phyloP scores from a whole-genome alignment of 2,329 filamentous ascomycete genomes.

The Rugonectria rugulosa region DNA sequence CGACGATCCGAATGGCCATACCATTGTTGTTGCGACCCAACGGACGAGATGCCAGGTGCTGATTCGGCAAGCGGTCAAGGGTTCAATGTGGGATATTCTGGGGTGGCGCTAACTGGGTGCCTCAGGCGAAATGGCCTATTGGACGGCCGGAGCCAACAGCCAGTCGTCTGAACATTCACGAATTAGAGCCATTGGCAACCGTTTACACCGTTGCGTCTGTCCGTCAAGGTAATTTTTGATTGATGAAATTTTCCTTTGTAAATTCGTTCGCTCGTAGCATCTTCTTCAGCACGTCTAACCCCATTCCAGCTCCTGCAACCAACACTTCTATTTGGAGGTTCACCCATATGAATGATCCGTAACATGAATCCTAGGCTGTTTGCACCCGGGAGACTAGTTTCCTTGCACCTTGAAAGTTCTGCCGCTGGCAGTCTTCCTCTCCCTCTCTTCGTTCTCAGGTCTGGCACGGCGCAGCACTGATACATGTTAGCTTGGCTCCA shows the following conservation, averaged over 20 bases:
- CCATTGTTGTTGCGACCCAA: conserved; percentile 46
- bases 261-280: conserved; percentile 36
- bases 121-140: conserved; percentile 28
- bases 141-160: not conserved
- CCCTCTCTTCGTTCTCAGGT: conserved; percentile 95
- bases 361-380: conserved; percentile 18
- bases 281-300: conserved; percentile 11
- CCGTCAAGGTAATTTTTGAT: conserved; percentile 8
- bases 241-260: conserved; percentile 27
- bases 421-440: conserved; percentile 97
- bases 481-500: conserved; percentile 36
- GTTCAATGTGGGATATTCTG: conserved; percentile 24
- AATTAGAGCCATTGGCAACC: too few relatives aligned
- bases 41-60: conserved; percentile 33
- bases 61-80: conserved; percentile 14
- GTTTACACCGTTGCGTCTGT: too few relatives aligned
- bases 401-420: conserved; percentile 78
- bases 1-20: conserved; percentile 50
- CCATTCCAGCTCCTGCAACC: conserved; percentile 1
- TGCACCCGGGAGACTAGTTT: conserved; percentile 34
- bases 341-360: conserved; percentile 11
- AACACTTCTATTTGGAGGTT: not conserved
- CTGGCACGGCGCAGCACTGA: conserved; percentile 93
- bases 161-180: too few relatives aligned
- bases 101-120: conserved; percentile 34